Evolutionary conservation across 1,139 yeast genomes (phyloP).

Genomic region (Saccharomyces hybrid): DNA sequence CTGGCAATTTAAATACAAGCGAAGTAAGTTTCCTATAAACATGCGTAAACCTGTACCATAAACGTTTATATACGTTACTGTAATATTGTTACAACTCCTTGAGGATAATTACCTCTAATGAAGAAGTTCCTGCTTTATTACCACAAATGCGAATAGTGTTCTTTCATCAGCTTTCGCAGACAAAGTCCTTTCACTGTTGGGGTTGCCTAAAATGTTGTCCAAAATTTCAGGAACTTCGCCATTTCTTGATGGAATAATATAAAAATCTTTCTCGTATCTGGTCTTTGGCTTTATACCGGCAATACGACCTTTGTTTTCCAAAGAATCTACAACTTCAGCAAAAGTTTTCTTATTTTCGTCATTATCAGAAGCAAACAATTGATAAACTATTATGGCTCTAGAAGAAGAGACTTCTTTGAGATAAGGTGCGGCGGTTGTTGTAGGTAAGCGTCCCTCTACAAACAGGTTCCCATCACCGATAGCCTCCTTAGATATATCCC

Average conservation of each 20-base stretch:
- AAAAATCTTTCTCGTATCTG: slow-evolving; percentile 20
- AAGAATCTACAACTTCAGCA: slow-evolving; percentile 14
- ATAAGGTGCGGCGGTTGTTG: slow-evolving; percentile 19
- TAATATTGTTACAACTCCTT: neutral
- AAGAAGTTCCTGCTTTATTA: slow-evolving; percentile 19
- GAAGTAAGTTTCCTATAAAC: too few relatives aligned
- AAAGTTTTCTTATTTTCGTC: slow-evolving; percentile 8
- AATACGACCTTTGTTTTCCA: slow-evolving; percentile 15
- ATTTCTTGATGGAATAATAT: slow-evolving; percentile 15
- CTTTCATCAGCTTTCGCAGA: slow-evolving; percentile 6
- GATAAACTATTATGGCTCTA: slow-evolving; percentile 17
- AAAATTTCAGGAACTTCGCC: slow-evolving; percentile 9
- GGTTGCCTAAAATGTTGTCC: neutral
- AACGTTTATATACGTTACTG: neutral
- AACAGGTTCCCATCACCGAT: slow-evolving; percentile 17
- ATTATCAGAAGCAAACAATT: slow-evolving; percentile 11
- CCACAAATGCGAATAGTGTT: slow-evolving; percentile 14
- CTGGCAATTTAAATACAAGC: too few relatives aligned
- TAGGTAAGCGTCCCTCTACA: slow-evolving; percentile 23
- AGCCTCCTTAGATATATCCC: slow-evolving; percentile 11
- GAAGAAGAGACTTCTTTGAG: slow-evolving; percentile 16
- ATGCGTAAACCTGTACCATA: neutral
- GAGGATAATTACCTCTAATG: neutral
- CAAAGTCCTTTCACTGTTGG: neutral
- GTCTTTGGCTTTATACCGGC: slow-evolving; percentile 18